These are phyloP conservation scores for Dioscorea zingiberensis DNA, from an alignment of 106 monocot genomes.

Conservation along the genomic window DNA sequence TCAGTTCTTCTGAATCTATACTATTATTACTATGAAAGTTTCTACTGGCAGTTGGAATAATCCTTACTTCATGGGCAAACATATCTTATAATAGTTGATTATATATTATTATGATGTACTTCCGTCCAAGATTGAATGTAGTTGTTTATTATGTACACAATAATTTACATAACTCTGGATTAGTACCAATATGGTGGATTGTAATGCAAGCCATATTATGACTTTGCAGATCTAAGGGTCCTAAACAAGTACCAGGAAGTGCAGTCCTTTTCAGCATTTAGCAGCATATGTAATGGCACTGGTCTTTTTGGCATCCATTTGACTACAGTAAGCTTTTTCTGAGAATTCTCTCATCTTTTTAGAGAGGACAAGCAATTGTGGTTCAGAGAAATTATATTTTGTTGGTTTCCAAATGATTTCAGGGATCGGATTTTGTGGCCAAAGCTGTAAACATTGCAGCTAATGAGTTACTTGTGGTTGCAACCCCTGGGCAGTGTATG, in stretches of 20 bases:
- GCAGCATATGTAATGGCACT: slow-evolving; percentile 50
- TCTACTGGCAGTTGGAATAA: no score
- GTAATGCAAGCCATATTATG: no score
- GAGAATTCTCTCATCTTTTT: background rate
- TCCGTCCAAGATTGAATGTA: no score
- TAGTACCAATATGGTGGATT: no score
- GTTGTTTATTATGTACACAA: no score
- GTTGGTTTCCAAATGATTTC: slow-evolving; percentile 2
- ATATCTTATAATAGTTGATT: no score
- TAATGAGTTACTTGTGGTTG: slow-evolving; percentile 53
- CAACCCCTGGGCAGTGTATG: slow-evolving; percentile 71
- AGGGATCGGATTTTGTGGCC: slow-evolving; percentile 74
- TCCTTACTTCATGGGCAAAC: no score
- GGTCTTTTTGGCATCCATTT: slow-evolving; percentile 75
- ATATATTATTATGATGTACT: no score
- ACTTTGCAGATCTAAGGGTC: slow-evolving; percentile 63
- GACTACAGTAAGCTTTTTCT: slow-evolving; percentile 42
- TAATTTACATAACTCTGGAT: no score
- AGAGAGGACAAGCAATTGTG: background rate
- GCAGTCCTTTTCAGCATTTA: slow-evolving; percentile 60
- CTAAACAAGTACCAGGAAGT: slow-evolving; percentile 53
- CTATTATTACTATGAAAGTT: no score
- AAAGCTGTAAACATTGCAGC: slow-evolving; percentile 60
- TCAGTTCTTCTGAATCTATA: no score
- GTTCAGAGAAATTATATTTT: no score